phyloP scores from a whole-genome alignment of 257 asterid genomes.

The Solanum pimpinellifolium region DNA sequence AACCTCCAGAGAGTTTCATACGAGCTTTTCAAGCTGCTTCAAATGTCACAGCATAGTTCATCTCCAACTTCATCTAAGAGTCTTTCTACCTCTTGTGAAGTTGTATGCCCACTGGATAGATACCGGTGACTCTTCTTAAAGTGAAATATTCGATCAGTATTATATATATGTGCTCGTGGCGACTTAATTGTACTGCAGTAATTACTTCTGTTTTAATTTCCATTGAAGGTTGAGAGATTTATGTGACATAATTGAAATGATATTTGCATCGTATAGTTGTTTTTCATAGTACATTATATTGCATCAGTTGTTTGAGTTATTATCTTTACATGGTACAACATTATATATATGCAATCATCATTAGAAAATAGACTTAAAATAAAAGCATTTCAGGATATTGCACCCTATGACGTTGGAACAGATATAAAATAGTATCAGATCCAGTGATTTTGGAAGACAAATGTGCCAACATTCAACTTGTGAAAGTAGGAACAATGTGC shows the following conservation, averaged over 20 bases:
- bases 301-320: not conserved
- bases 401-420: not conserved
- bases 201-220: not conserved
- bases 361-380: not conserved
- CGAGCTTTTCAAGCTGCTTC: slow-evolving; percentile 44
- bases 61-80: not conserved
- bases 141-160: not conserved
- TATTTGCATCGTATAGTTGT: not conserved
- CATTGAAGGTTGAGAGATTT: not conserved
- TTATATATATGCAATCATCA: not conserved
- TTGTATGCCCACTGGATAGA: not conserved
- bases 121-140: not conserved
- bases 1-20: slow-evolving; percentile 61
- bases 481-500: not conserved
- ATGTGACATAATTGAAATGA: not conserved
- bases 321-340: not conserved
- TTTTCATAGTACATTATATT: not conserved
- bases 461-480: not conserved
- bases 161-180: not conserved
- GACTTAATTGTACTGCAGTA: not conserved
- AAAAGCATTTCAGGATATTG: not conserved
- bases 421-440: not conserved
- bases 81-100: not conserved
- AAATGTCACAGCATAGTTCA: not conserved
- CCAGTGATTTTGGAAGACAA: not conserved